Evolutionary conservation across 2,329 filamentous ascomycete species (phyloP), one percentile per base, ranked within the genome.

Genomic region (Plectosphaerella plurivora): DNA sequence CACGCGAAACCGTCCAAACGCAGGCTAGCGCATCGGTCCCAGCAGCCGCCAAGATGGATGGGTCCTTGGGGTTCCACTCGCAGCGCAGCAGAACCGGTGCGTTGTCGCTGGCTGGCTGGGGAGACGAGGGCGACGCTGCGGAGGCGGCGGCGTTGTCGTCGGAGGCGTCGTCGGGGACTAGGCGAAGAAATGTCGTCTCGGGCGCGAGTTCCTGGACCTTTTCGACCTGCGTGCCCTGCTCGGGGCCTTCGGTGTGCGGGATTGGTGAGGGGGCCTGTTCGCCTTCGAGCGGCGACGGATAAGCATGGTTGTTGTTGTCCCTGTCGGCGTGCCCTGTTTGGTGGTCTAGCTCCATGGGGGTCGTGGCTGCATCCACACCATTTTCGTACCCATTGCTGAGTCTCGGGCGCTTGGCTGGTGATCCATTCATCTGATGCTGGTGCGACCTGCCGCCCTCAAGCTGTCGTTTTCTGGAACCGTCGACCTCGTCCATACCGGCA

Each of bases 21-120:
- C 83, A 82, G 75, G 83, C 83, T 81, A 86, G 81, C 71, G 83
- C 81, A 75, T 86, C 83, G 67, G 82, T 86, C 63, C 83, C 83
- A 73, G 81, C 82, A 75, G 82, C 82, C 69, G 82, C 83, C 76
- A 87, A 75, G 70, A 84, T 73, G 55, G 78, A 81, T 67, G 83
- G 79, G 73, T 86, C 78, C 69, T 68, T 75, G 60, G 83, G 83
- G 74, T 81, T 85, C 81, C 82, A 87, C 75, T 84, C 81, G 77
- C 83, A 86, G 69, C 85, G 82, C 73, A 86, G 76, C 68, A 86
- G 71, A 63, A 84, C 77, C 65, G 83, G 81, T 69, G 75, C 73
- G 56, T 64, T 65, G 58, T 65, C 59, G 63, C 60, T 63, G 47
- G 64, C 61, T 53, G 66, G 61, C 48, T 61, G 61, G 57, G 71